Percentiles rank a stretch among this genome's conserved stretches.
Conservation (phyloP, 345 rosid genomes). For the Bruguiera parviflora region DNA sequence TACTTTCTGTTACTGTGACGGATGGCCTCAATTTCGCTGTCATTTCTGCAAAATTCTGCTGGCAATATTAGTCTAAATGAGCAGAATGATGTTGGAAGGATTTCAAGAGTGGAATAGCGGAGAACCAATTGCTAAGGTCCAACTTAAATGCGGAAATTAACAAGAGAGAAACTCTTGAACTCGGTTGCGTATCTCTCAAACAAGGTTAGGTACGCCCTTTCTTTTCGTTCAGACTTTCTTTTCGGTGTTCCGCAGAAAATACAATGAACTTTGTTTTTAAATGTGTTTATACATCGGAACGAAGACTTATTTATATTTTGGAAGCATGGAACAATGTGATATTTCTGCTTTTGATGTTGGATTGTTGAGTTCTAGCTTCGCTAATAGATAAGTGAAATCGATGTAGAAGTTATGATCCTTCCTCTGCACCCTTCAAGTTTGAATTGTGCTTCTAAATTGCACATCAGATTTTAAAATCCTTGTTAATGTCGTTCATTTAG, state of each 20-base stretch:
- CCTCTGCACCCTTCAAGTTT: too few relatives aligned
- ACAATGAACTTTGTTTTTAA: neutral
- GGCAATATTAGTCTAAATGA: neutral
- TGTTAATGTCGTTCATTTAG: too few relatives aligned
- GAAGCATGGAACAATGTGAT: too few relatives aligned
- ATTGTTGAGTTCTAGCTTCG: too few relatives aligned
- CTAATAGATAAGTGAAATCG: too few relatives aligned
- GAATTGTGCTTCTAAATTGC: too few relatives aligned
- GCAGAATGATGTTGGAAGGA: conserved; percentile 32
- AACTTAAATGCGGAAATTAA: conserved; percentile 47
- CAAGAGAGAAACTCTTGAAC: conserved; percentile 69
- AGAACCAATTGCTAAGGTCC: conserved; percentile 49
- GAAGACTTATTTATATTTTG: too few relatives aligned
- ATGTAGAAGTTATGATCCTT: too few relatives aligned
- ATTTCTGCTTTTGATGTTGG: too few relatives aligned
- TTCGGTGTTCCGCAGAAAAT: neutral
- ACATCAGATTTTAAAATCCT: too few relatives aligned
- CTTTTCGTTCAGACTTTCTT: neutral
- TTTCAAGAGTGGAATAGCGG: conserved; percentile 48
- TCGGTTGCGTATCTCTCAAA: conserved; percentile 40
- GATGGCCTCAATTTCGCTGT: too few relatives aligned
- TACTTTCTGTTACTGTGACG: neutral
- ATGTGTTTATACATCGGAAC: neutral
- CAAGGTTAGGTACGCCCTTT: conserved; percentile 41
- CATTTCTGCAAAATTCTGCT: neutral